These are phyloP conservation scores for Annona cherimola DNA, from an alignment of 164 flowering plant species.

Conservation along the genomic window DNA sequence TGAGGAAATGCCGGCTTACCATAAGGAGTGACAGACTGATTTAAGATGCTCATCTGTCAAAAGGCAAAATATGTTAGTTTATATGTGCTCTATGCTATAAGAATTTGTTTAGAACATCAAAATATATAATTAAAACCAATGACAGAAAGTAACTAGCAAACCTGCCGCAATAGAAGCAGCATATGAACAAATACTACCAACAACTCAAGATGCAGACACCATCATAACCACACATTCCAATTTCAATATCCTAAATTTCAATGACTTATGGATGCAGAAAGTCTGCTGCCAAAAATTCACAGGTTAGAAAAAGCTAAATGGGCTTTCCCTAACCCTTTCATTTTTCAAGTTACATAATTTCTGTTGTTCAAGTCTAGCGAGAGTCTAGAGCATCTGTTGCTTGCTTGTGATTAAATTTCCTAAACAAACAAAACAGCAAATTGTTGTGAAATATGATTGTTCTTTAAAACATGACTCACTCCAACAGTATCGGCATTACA, in stretches of 20 bases:
- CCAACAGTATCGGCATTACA: too few species aligned
- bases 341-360: background rate
- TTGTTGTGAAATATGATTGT: background rate
- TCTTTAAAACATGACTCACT: too few species aligned
- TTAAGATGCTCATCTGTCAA: slow-evolving; percentile 14
- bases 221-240: background rate
- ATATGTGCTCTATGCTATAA: background rate
- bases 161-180: too few species aligned
- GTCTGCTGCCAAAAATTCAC: background rate
- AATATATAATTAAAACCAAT: too few species aligned
- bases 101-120: background rate
- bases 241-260: background rate
- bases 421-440: background rate
- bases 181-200: too few species aligned
- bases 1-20: slow-evolving; percentile 10
- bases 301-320: background rate
- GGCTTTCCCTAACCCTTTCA: background rate
- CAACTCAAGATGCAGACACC: background rate
- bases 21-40: slow-evolving; percentile 11
- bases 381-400: background rate
- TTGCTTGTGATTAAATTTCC: background rate
- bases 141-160: too few species aligned
- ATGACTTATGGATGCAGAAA: background rate
- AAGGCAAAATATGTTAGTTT: background rate
- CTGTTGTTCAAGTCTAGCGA: background rate